These are phyloP conservation scores for Forsythia viridissima DNA, from an alignment of 257 asterid genomes.

Conservation along the genomic window DNA sequence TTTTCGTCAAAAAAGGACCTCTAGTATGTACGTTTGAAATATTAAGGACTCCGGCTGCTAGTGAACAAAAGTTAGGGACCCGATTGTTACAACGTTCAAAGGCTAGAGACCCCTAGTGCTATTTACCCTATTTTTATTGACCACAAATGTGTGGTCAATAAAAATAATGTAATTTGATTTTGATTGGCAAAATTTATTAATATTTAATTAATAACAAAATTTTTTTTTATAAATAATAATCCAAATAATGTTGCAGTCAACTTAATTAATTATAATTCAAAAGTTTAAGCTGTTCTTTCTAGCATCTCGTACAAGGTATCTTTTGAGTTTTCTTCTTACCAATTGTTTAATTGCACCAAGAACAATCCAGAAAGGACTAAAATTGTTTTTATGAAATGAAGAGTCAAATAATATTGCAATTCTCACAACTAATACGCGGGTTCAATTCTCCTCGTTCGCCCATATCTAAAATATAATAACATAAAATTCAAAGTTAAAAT, in stretches of 20 bases:
- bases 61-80: too few relatives aligned
- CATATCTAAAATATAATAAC: neutral
- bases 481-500: too few relatives aligned
- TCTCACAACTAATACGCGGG: neutral
- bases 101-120: too few relatives aligned
- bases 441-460: neutral
- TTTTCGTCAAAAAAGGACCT: too few relatives aligned
- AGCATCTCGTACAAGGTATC: neutral
- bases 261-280: too few relatives aligned
- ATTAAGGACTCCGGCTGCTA: too few relatives aligned
- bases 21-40: too few relatives aligned
- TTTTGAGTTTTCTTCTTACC: too few relatives aligned
- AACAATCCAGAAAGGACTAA: neutral
- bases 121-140: too few relatives aligned
- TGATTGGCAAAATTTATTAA: neutral
- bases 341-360: neutral
- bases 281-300: neutral
- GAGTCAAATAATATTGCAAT: neutral
- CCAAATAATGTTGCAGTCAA: neutral
- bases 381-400: neutral
- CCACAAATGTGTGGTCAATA: neutral
- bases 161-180: neutral
- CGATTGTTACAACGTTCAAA: too few relatives aligned
- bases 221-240: too few relatives aligned
- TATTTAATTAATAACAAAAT: neutral